Percentiles rank a stretch among this genome's conserved stretches.
These are phyloP conservation scores for Bruguiera gymnorhiza DNA, from an alignment of 345 rosid species.

Conservation along the genomic window DNA sequence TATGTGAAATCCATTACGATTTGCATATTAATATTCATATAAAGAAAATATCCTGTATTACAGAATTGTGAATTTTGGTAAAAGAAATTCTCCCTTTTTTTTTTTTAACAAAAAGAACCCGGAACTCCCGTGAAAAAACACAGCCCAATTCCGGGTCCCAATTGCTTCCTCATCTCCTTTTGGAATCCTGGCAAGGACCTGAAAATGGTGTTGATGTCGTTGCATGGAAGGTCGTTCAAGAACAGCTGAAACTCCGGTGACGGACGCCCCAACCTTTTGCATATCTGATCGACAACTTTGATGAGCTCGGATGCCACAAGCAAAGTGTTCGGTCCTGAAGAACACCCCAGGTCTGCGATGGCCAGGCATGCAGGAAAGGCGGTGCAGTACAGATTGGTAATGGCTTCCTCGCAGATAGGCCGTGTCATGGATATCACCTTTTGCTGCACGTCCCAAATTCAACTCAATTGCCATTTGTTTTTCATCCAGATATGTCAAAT, in stretches of 20 bases:
- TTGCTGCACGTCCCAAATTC: constrained; percentile 21
- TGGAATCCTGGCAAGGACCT: constrained; percentile 32
- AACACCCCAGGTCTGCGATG: constrained; percentile 85
- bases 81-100: too few relatives aligned
- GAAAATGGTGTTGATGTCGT: constrained; percentile 50
- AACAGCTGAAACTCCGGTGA: constrained; percentile 43
- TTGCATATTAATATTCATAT: too few relatives aligned
- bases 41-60: too few relatives aligned
- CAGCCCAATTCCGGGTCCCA: constrained; percentile 11
- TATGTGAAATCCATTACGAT: too few relatives aligned
- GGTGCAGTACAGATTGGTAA: constrained; percentile 30
- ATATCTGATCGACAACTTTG: constrained; percentile 17
- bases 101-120: too few relatives aligned
- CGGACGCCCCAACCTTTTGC: constrained; percentile 12
- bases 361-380: constrained; percentile 37
- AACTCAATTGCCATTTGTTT: neutral
- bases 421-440: constrained; percentile 42
- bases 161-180: constrained; percentile 12
- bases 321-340: constrained; percentile 77
- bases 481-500: neutral
- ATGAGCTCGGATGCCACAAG: constrained; percentile 33
- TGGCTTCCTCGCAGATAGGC: constrained; percentile 43
- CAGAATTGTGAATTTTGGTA: too few relatives aligned
- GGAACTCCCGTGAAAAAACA: constrained; percentile 35
- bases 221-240: constrained; percentile 51